Evolutionary conservation across 164 flowering plant species (phyloP), one percentile per base, ranked within the genome.

Genomic region (Vitis amurensis): DNA sequence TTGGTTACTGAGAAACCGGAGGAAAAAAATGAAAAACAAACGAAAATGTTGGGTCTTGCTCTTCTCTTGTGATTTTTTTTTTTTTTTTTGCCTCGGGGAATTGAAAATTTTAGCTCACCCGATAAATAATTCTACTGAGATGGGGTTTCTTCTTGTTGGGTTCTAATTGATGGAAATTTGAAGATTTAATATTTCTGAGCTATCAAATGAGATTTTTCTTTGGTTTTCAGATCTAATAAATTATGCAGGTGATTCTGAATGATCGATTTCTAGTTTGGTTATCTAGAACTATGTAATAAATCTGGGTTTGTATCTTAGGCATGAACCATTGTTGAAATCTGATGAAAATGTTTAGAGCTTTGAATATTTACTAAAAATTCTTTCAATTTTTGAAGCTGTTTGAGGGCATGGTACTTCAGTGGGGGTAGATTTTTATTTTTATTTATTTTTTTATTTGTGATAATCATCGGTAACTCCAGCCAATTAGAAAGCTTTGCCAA

Each of bases 1-100:
- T 59, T 59, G 61, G 44, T 23, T 23, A 50, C 64, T 61, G 64
- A 14, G 19, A 61, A 61, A 61, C 1, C 44, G 64, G 44, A 23
- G 27, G 2, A 23, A 23, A 23, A 23, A 23, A 23, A 23, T 1
- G 27, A 31, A 15, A 44, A 37, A 61, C 3, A 13, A 13, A 27
- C 14, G n/a, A 13, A 14, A 61, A 37, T 29, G 29, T 15, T 11
- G 61, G n/a, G 10, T 27, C 44, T 59, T 11, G 15, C 44, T 37
- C 4, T 37, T 53, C 15, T 59, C 13, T 59, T 59, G 15, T 59
- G 61, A 30, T 10, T 30, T 59, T 27, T 0, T 23, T 23, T 23
- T 23, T 23, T 1, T 23, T 23, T 27, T 59, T 27, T 4, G 12
- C 6, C n/a, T 13, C n/a, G 4, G 11, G 5, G 13, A 37, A 10